A percentile compares a stretch with the other conserved stretches of the same genome.
Evolutionary conservation across 208 protist genomes (phyloP).

Genomic region (Trypanosoma melophagium): DNA sequence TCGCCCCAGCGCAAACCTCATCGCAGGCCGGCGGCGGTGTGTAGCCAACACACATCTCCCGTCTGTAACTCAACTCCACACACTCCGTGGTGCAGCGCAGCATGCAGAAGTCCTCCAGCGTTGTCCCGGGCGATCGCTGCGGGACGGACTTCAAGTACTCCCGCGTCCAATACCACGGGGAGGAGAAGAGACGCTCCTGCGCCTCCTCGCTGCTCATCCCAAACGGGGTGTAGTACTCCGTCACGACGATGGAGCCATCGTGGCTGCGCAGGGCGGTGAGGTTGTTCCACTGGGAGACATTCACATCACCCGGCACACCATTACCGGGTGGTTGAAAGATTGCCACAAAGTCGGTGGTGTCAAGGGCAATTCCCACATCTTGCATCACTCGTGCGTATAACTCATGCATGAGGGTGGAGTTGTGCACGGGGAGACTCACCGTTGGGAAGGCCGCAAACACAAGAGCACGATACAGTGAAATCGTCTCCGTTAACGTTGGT

Average conservation of each 20-base stretch:
- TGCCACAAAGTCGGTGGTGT: constrained; percentile 45
- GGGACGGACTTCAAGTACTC: constrained; percentile 34
- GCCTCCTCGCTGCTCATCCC: constrained; percentile 9
- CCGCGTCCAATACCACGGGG: constrained; percentile 40
- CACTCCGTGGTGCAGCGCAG: constrained; percentile 44
- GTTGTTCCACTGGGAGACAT: constrained; percentile 46
- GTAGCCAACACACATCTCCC: constrained; percentile 32
- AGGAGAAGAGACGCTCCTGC: constrained; percentile 29
- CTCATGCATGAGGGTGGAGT: constrained; percentile 55
- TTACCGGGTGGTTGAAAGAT: constrained; percentile 42
- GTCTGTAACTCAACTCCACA: constrained; percentile 16
- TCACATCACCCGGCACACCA: constrained; percentile 29
- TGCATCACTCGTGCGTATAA: constrained; percentile 42
- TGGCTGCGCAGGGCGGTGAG: constrained; percentile 36
- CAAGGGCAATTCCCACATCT: constrained; percentile 42
- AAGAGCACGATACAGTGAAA: constrained; percentile 6
- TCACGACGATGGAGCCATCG: constrained; percentile 46
- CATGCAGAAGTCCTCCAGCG: constrained; percentile 46
- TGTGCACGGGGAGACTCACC: constrained; percentile 32
- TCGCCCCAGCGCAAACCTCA: constrained; percentile 66
- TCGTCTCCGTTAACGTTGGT: neutral
- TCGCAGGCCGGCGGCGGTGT: constrained; percentile 33
- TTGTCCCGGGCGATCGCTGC: neutral
- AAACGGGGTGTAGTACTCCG: constrained; percentile 40
- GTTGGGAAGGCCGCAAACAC: constrained; percentile 41